Conservation (phyloP, 2,329 filamentous ascomycete genomes). For the Diatrype stigma region DNA sequence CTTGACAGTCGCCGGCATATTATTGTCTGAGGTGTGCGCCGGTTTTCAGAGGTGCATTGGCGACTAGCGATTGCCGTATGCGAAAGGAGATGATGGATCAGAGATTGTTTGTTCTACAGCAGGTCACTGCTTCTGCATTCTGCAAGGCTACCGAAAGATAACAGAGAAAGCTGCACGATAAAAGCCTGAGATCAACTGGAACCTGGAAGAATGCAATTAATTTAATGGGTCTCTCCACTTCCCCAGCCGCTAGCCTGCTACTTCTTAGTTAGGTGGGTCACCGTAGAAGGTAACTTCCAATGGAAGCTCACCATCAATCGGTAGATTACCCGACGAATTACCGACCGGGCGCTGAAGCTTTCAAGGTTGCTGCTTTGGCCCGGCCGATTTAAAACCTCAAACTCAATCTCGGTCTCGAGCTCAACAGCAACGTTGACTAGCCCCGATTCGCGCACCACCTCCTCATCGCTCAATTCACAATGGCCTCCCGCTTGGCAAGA, state of each 20-base stretch:
- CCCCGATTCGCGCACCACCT: conserved; percentile 45
- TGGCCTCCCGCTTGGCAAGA: conserved; percentile 97
- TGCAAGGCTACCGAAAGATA: too few species aligned
- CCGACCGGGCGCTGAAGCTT: neutral
- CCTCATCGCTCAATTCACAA: conserved; percentile 65
- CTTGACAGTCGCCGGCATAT: conserved; percentile 25
- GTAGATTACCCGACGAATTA: neutral
- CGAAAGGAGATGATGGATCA: too few species aligned
- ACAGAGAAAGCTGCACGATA: too few species aligned
- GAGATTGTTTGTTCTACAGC: too few species aligned
- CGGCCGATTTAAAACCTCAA: conserved; percentile 32
- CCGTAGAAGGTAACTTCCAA: too few species aligned
- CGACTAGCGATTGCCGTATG: neutral
- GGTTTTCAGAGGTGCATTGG: neutral
- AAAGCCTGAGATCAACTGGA: too few species aligned
- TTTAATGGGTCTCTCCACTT: too few species aligned
- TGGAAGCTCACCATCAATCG: neutral
- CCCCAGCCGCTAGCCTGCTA: too few species aligned
- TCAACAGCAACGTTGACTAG: conserved; percentile 33
- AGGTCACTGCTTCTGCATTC: too few species aligned
- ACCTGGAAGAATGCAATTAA: too few species aligned
- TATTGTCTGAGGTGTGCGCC: neutral
- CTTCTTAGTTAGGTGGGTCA: too few species aligned
- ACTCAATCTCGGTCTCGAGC: conserved; percentile 18
- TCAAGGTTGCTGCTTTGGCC: conserved; percentile 10